Evolutionary conservation across 1,284 basidiomycete genomes (phyloP).

Genomic region (Ganoderma lucidum): DNA sequence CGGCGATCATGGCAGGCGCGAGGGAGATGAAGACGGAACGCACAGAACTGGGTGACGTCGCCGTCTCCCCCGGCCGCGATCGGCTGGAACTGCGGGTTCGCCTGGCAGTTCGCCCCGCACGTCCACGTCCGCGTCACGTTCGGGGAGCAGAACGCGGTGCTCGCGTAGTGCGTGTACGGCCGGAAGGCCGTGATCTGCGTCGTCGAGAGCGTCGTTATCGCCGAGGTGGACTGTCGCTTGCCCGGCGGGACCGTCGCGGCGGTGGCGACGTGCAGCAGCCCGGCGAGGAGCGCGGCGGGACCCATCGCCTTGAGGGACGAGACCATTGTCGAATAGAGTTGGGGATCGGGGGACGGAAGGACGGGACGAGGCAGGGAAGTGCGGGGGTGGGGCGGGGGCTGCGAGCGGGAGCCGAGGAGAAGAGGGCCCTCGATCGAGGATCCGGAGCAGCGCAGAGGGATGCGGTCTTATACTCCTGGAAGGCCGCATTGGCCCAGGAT

Average conservation of each 20-base stretch:
- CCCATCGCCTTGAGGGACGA: neutral
- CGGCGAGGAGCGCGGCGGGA: slow-evolving; percentile 16
- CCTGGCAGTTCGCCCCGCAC: slow-evolving; percentile 49
- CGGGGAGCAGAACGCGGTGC: slow-evolving; percentile 46
- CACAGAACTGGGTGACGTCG: slow-evolving; percentile 54
- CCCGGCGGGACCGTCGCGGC: neutral
- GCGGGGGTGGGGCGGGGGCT: neutral
- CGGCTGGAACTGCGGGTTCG: slow-evolving; percentile 61
- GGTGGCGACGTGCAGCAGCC: slow-evolving; percentile 7
- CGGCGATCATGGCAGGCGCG: slow-evolving; percentile 8
- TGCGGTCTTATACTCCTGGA: neutral
- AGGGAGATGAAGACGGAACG: slow-evolving; percentile 27
- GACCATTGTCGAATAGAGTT: neutral
- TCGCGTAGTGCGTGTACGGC: slow-evolving; percentile 50
- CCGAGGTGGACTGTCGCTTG: slow-evolving; percentile 18
- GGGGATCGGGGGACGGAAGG: neutral
- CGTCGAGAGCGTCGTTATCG: slow-evolving; percentile 43
- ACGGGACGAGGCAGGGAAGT: neutral
- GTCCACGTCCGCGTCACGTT: slow-evolving; percentile 43
- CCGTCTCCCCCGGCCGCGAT: slow-evolving; percentile 72
- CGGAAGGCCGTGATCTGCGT: slow-evolving; percentile 45
- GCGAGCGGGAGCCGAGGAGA: neutral
- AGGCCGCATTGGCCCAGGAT: neutral
- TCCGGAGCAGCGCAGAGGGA: neutral
- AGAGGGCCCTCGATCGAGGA: neutral